Base-by-base conservation (phyloP, 441 rosid genomes). In the Rhodomyrtus psidioides region DNA sequence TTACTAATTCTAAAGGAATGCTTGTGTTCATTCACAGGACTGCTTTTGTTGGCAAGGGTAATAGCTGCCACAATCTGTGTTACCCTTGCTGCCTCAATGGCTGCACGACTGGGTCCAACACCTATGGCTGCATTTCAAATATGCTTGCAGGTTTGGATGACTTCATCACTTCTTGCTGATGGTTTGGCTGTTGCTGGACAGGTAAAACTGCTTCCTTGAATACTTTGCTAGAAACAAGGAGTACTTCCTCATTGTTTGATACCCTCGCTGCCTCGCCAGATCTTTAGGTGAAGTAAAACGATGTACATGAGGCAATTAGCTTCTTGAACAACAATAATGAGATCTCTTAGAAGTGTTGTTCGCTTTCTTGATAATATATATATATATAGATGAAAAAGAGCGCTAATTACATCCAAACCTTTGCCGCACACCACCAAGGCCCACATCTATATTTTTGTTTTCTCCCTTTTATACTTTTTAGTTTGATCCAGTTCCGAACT, bases 161-260 rank as follows among this genome's bases (percentile, higher is more conserved):
- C 94, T 26, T 91, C 97, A 53, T 94, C 97, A 59, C 96, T 94
- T 82, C 96, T 94, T 26, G 93, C 95, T 3, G 97, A 94, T 83
- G 97, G 96, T 65, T 88, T 94, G 86, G 97, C 97, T 17, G 94
- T 94, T 81, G 97, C 97, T 26, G 97, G 94, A 83, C 96, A 94
- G 96, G 97, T 94, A 89, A 55, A 16, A 9, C 4, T 39, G 4
- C 49, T 14, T 49, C 55, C 2, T 44, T 27, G n/a, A 82, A 10
- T 75, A 49, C 79, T 74, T 39, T 27, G 53, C 27, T 49, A 65
- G 34, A n/a, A 9, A 24, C 5, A 17, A 14, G 28, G 5, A 46
- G 26, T 15, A 24, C 17, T 28, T 86, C 44, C 15, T 62, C 39
- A 16, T 2, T 56, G n/a, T 53, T 23, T 9, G 58, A 51, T 27